Evolutionary conservation across 2,329 filamentous ascomycete species (phyloP), one percentile per base, ranked within the genome.

Genomic region (Mariannaea sp.): DNA sequence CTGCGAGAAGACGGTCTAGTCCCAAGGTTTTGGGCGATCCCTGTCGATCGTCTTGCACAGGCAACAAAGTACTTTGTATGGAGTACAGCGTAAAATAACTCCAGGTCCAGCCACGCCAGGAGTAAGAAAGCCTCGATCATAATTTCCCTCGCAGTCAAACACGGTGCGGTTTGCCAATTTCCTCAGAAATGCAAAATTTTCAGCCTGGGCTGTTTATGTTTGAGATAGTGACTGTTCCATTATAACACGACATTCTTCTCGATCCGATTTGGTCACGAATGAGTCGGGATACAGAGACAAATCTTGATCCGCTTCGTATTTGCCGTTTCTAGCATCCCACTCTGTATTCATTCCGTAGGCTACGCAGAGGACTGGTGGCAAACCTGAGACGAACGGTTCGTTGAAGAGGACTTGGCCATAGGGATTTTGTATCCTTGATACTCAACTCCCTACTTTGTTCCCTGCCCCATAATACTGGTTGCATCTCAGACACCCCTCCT

Each of bases 281-380:
- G 33, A 40, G 17, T 26, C 38, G 53, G 49, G 49, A 46, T 38
- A 45, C 32, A 57, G 40, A 49, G 30, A 53, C 44, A 50, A n/a
- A 38, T 50, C 30, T n/a, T 60, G 58, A 59, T 64, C 61, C 61
- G 65, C 61, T 49, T n/a, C 17, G 43, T 38, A 33, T 43, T 62
- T 64, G 38, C 47, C 43, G 50, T 59, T 57, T 49, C 48, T 42
- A 57, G 48, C 59, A 64, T 62, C 53, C 61, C 59, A 62, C 51
- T 41, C 29, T 30, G 43, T 41, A 33, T 50, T 44, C 14, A 38
- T 38, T 35, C 3, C 24, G 22, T 24, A 8, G 8, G 22, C 22
- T 5, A 8, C 22, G 22, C 22, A 24, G 8, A 24, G 8, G 5
- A 8, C 22, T 8, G 33, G 33, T 20, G 43, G 42, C 40, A 41